phyloP scores from a whole-genome alignment of 768 basidiomycete species.

The Hericium alpestre region DNA sequence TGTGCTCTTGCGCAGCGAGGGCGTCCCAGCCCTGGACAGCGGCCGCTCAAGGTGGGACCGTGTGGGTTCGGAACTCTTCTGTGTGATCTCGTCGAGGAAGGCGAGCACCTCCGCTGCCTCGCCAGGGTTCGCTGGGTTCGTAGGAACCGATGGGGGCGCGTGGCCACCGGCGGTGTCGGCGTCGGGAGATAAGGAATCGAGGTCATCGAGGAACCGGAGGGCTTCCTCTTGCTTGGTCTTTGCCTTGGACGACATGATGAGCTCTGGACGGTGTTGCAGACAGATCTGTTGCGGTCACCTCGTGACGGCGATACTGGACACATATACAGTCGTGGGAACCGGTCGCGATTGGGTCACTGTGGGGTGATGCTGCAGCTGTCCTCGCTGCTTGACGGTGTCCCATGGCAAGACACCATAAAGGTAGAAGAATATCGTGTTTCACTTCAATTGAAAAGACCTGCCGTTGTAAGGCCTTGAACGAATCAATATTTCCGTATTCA shows the following conservation, averaged over 20 bases:
- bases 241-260: slow-evolving; percentile 37
- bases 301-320: too few species aligned
- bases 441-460: too few species aligned
- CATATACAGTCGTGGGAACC: too few species aligned
- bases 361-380: too few species aligned
- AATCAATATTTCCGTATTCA: too few species aligned
- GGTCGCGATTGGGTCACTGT: too few species aligned
- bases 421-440: too few species aligned
- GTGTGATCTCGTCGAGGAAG: slow-evolving; percentile 90
- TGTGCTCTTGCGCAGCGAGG: slow-evolving; percentile 62
- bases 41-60: slow-evolving; percentile 51
- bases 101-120: slow-evolving; percentile 80
- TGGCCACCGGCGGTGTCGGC: slow-evolving; percentile 14
- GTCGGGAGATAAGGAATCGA: slow-evolving; percentile 57
- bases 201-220: slow-evolving; percentile 86
- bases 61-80: slow-evolving; percentile 76
- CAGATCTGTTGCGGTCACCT: too few species aligned
- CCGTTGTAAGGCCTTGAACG: too few species aligned
- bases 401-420: too few species aligned
- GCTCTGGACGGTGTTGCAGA: slow-evolving; percentile 5
- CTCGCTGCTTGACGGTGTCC: too few species aligned
- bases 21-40: slow-evolving; percentile 57
- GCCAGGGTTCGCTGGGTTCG: slow-evolving; percentile 32
- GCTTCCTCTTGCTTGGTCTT: slow-evolving; percentile 85
- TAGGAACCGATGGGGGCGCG: slow-evolving; percentile 11